Percentiles rank a stretch among this genome's conserved stretches.
Conservation (phyloP, 2,329 filamentous ascomycete species). For the Rugonectria rugulosa region DNA sequence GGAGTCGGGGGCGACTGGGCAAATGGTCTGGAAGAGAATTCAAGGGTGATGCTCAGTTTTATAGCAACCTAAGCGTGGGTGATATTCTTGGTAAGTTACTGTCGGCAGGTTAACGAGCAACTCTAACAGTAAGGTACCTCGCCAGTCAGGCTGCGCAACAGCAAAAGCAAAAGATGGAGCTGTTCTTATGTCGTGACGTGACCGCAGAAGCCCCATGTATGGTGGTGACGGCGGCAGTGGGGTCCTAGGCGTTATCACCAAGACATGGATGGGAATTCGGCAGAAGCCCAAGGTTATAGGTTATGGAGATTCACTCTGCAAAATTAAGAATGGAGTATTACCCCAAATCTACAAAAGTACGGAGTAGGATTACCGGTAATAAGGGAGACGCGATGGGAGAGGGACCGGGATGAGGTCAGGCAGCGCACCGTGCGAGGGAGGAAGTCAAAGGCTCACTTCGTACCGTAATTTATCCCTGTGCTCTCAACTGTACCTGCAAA, state of each 20-base stretch:
- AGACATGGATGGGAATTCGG: slow-evolving; percentile 18
- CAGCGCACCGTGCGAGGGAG: slow-evolving; percentile 17
- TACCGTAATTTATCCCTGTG: neutral
- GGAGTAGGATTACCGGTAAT: neutral
- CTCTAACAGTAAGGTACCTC: too few relatives aligned
- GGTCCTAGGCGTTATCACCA: slow-evolving; percentile 22
- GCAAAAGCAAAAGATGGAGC: slow-evolving; percentile 11
- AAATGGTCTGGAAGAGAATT: too few relatives aligned
- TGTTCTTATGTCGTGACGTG: slow-evolving; percentile 5
- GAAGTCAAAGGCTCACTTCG: neutral
- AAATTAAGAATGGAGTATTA: too few relatives aligned
- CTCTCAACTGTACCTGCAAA: too few relatives aligned
- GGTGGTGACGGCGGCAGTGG: slow-evolving; percentile 25
- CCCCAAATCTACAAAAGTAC: slow-evolving; percentile 1
- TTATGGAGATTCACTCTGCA: neutral
- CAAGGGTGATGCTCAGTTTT: too few relatives aligned
- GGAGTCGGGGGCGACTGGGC: too few relatives aligned
- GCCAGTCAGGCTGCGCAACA: too few relatives aligned
- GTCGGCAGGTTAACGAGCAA: too few relatives aligned
- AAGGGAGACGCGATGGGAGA: neutral
- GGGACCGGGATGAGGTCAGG: slow-evolving; percentile 1
- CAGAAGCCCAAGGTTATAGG: slow-evolving; percentile 7
- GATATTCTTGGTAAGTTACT: too few relatives aligned
- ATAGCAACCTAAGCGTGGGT: too few relatives aligned
- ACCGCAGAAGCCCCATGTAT: slow-evolving; percentile 20